phyloP scores from a whole-genome alignment of 2,329 filamentous ascomycete species.

The Fusarium sp. region DNA sequence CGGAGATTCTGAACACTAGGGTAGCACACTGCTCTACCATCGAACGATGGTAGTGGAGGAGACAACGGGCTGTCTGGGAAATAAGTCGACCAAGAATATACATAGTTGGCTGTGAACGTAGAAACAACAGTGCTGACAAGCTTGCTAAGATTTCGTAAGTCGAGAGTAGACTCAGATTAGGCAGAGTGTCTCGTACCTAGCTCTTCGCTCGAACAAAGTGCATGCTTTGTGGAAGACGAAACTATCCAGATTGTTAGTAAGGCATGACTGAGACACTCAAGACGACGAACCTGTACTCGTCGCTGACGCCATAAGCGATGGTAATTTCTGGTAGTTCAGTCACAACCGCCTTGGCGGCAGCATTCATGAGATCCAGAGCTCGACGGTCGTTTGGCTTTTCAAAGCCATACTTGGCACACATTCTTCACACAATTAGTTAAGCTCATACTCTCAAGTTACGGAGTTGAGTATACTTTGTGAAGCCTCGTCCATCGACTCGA shows the following conservation, averaged over 20 bases:
- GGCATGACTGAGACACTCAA: no score
- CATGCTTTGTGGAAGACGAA: constrained; percentile 91
- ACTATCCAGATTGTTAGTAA: constrained; percentile 61
- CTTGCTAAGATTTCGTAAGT: constrained; percentile 72
- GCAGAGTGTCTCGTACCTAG: constrained; percentile 69
- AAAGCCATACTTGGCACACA: constrained; percentile 87
- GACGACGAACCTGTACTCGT: constrained; percentile 82
- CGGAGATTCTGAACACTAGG: constrained; percentile 85
- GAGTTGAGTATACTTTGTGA: constrained; percentile 80
- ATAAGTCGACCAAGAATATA: constrained; percentile 82
- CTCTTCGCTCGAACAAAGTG: constrained; percentile 86
- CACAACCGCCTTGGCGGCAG: constrained; percentile 87
- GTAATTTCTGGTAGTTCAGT: constrained; percentile 86
- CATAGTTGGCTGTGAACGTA: constrained; percentile 93
- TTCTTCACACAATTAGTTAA: constrained; percentile 64
- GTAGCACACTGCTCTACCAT: constrained; percentile 92
- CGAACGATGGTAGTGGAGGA: constrained; percentile 87
- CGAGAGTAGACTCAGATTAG: not conserved
- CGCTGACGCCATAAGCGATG: constrained; percentile 92
- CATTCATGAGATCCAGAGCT: constrained; percentile 94
- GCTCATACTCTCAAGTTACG: not conserved
- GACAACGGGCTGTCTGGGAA: constrained; percentile 81
- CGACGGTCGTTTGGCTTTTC: constrained; percentile 92
- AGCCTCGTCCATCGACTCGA: constrained; percentile 92
- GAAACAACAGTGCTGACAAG: constrained; percentile 92